Percentiles rank a stretch among this genome's conserved stretches.
These are phyloP conservation scores for Populus pruinosa DNA, from an alignment of 345 rosid species.

Conservation along the genomic window DNA sequence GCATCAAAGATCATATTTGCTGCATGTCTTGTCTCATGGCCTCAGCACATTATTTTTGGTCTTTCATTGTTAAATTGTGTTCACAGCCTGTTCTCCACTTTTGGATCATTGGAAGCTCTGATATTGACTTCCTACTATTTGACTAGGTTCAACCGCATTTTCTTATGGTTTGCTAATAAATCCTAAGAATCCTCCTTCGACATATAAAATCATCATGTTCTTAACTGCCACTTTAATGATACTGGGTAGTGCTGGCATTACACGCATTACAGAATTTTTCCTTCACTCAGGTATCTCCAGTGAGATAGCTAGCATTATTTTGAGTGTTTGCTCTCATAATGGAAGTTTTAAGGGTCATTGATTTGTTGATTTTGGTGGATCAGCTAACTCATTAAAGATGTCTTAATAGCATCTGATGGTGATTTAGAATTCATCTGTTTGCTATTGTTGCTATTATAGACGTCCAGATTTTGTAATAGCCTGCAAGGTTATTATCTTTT, in stretches of 20 bases:
- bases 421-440: not conserved
- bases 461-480: not conserved
- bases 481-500: not conserved
- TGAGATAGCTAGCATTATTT: not conserved
- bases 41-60: not conserved
- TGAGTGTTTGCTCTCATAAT: not conserved
- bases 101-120: not conserved
- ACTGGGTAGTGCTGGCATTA: not conserved
- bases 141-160: not conserved
- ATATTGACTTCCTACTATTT: not conserved
- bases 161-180: not conserved
- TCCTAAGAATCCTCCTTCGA: not conserved
- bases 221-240: not conserved
- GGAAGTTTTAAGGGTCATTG: not conserved
- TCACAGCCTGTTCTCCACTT: not conserved
- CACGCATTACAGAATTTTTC: not conserved
- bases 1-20: not conserved
- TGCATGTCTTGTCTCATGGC: not conserved
- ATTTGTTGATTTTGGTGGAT: not conserved
- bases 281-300: not conserved
- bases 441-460: not conserved
- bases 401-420: too few species aligned
- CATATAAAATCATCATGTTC: not conserved
- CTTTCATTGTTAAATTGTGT: not conserved
- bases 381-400: too few species aligned